Evolutionary conservation across 768 basidiomycete species (phyloP).

Genomic region (Boletus patriciae): DNA sequence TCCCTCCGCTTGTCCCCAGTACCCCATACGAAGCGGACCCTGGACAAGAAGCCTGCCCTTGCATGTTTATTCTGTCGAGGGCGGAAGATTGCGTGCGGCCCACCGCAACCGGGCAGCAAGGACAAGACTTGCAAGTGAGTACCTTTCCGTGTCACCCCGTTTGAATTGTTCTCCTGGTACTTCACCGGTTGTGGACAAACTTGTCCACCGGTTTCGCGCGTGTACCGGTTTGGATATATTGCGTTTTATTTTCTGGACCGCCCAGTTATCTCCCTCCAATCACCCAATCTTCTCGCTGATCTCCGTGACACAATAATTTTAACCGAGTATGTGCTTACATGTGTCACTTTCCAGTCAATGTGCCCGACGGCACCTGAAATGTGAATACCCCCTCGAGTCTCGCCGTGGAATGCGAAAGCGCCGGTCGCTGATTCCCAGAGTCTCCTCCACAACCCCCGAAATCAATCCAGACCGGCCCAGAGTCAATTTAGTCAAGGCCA

Average conservation of each 20-base stretch:
- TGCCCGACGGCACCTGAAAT: slow-evolving; percentile 63
- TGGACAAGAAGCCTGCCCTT: slow-evolving; percentile 57
- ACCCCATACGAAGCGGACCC: slow-evolving; percentile 24
- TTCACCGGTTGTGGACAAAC: slow-evolving; percentile 6
- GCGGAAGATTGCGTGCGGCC: slow-evolving; percentile 68
- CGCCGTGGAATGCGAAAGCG: slow-evolving; percentile 62
- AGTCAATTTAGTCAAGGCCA: slow-evolving; percentile 22
- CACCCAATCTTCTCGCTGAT: slow-evolving; percentile 29
- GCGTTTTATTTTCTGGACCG: background rate
- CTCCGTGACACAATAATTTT: slow-evolving; percentile 18
- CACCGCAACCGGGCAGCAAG: slow-evolving; percentile 50
- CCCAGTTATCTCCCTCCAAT: slow-evolving; percentile 22
- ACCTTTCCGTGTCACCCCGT: background rate
- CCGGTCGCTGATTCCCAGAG: slow-evolving; percentile 36
- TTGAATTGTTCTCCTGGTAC: background rate
- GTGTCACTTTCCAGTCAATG: slow-evolving; percentile 57
- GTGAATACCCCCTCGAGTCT: slow-evolving; percentile 71
- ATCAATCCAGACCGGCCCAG: slow-evolving; percentile 25
- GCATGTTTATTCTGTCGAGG: slow-evolving; percentile 68
- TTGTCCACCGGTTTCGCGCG: slow-evolving; percentile 14
- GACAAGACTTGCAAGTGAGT: slow-evolving; percentile 69
- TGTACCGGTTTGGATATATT: slow-evolving; percentile 12
- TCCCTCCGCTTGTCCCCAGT: slow-evolving; percentile 21
- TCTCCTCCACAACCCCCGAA: slow-evolving; percentile 28
- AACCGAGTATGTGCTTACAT: slow-evolving; percentile 22